Conservation (phyloP, 192 early-diverging fungal genomes). For the Tieghemiomyces parasiticus region DNA sequence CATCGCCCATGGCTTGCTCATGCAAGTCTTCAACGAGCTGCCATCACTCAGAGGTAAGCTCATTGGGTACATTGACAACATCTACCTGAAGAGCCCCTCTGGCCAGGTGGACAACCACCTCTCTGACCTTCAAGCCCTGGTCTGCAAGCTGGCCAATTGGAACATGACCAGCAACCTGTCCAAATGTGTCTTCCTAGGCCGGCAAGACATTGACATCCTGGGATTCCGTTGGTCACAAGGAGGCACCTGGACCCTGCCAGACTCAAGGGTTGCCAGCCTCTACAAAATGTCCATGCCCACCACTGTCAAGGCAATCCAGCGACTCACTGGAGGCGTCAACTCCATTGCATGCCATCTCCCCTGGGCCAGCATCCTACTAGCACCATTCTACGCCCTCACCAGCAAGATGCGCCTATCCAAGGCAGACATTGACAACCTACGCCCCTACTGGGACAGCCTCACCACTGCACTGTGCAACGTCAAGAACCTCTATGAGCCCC, state of each 20-base stretch:
- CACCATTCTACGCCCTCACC: constrained; percentile 14
- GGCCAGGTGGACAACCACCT: constrained; percentile 11
- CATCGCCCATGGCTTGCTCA: constrained; percentile 8
- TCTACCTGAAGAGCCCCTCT: constrained; percentile 14
- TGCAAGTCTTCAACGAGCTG: constrained; percentile 3
- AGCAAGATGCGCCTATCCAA: constrained; percentile 7
- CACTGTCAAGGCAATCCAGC: constrained; percentile 7
- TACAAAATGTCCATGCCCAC: constrained; percentile 10
- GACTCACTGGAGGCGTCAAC: constrained; percentile 15
- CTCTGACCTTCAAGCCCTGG: constrained; percentile 5
- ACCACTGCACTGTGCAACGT: constrained; percentile 9
- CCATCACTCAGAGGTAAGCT: constrained; percentile 10
- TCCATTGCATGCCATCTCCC: constrained; percentile 13
- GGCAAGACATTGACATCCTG: background rate
- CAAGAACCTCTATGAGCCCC: constrained; percentile 12
- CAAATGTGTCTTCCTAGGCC: constrained; percentile 11
- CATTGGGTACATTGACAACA: constrained; percentile 21
- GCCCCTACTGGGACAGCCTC: background rate
- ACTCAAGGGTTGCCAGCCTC: constrained; percentile 13
- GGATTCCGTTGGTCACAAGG: constrained; percentile 9
- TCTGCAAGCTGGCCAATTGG: background rate
- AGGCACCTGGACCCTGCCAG: constrained; percentile 8
- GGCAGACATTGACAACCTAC: background rate
- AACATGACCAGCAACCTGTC: constrained; percentile 13
- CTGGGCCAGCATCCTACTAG: constrained; percentile 14